Conservation (phyloP, 257 asterid genomes). For the Ocimum tenuiflorum region DNA sequence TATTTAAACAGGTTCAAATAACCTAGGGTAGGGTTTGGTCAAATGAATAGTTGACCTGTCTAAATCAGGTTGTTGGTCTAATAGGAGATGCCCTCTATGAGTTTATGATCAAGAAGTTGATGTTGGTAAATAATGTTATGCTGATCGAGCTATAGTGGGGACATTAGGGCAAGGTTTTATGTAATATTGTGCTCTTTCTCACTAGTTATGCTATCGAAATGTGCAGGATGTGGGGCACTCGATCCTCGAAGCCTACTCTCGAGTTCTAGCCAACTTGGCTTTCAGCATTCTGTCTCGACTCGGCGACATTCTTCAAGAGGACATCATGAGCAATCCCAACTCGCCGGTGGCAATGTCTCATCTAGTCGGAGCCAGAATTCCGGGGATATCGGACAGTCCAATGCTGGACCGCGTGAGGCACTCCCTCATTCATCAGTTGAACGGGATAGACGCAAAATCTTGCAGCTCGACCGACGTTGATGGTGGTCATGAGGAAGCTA, state of each 20-base stretch:
- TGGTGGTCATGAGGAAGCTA: slow-evolving; percentile 13
- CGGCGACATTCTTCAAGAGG: slow-evolving; percentile 79
- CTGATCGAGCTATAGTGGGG: too few species aligned
- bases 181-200: too few species aligned
- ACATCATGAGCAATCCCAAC: slow-evolving; percentile 65
- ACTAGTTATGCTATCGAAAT: too few species aligned
- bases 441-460: slow-evolving; percentile 33
- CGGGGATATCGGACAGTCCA: slow-evolving; percentile 62
- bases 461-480: slow-evolving; percentile 23
- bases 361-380: slow-evolving; percentile 66
- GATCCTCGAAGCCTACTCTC: slow-evolving; percentile 85
- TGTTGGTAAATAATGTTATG: too few species aligned
- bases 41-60: too few species aligned
- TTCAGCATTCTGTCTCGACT: slow-evolving; percentile 68
- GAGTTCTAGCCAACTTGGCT: slow-evolving; percentile 67
- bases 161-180: too few species aligned
- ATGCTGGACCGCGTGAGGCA: slow-evolving; percentile 62
- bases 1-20: too few species aligned
- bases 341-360: slow-evolving; percentile 58
- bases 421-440: slow-evolving; percentile 71
- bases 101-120: too few species aligned
- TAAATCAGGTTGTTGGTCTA: too few species aligned
- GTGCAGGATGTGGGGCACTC: slow-evolving; percentile 76
- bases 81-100: too few species aligned
- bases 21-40: too few species aligned